phyloP scores from a whole-genome alignment of 2,329 filamentous ascomycete genomes.

The Fusarium sp. region DNA sequence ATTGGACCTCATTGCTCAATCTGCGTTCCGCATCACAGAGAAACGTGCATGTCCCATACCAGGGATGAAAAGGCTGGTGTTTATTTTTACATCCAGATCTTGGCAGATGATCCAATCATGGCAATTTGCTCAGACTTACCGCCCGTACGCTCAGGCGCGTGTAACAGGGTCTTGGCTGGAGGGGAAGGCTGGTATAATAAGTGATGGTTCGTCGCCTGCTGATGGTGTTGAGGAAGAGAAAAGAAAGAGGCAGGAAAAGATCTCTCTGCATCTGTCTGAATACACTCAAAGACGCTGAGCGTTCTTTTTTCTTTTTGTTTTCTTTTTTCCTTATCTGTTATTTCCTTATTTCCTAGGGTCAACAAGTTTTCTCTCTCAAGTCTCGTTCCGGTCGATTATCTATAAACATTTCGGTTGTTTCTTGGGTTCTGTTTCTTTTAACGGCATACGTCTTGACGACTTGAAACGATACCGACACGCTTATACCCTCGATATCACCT shows the following conservation, averaged over 20 bases:
- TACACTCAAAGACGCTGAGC: constrained; percentile 36
- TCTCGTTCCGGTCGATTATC: constrained; percentile 20
- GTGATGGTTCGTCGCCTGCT: constrained; percentile 30
- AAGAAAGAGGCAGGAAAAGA: constrained; percentile 35
- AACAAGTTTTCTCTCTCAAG: constrained; percentile 7
- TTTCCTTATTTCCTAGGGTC: constrained; percentile 42
- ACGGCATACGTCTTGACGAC: constrained; percentile 27
- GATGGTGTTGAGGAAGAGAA: constrained; percentile 8
- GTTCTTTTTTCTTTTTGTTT: constrained; percentile 27
- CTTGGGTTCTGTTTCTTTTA: constrained; percentile 26
- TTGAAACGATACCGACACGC: constrained; percentile 22
- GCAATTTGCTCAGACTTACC: constrained; percentile 17
- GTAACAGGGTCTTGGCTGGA: constrained; percentile 6
- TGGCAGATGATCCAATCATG: constrained; percentile 27
- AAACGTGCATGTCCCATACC: constrained; percentile 16
- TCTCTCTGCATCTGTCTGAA: constrained; percentile 29
- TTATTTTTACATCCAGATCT: constrained; percentile 33
- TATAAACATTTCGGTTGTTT: constrained; percentile 20
- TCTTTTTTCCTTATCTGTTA: constrained; percentile 37
- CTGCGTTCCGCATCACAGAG: constrained; percentile 28
- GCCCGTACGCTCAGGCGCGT: constrained; percentile 23
- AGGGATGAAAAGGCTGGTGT: constrained; percentile 15
- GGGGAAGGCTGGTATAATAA: constrained; percentile 44
- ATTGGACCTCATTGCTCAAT: constrained; percentile 30
- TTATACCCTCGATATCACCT: constrained; percentile 3